These are phyloP conservation scores for Ustilago xerochloae DNA, from an alignment of 1,284 basidiomycete genomes.

Conservation along the genomic window DNA sequence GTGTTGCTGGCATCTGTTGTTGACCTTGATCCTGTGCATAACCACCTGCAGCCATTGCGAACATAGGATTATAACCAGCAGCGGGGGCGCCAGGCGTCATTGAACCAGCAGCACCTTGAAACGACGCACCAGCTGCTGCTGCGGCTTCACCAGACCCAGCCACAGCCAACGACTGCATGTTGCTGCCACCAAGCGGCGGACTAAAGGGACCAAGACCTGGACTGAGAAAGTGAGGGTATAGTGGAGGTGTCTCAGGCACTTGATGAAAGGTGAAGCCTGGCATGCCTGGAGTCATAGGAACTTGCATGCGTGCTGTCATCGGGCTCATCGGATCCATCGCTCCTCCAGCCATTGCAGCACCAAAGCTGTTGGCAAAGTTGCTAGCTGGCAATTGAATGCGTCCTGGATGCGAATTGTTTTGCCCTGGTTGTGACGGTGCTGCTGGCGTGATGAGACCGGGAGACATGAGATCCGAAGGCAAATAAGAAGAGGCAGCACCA, in stretches of 20 bases:
- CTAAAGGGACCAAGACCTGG: slow-evolving; percentile 65
- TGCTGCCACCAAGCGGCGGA: slow-evolving; percentile 52
- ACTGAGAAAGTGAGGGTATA: slow-evolving; percentile 67
- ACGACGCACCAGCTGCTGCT: neutral
- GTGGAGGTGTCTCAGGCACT: slow-evolving; percentile 69
- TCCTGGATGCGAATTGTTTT: slow-evolving; percentile 45
- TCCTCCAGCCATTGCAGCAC: neutral
- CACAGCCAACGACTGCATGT: slow-evolving; percentile 55
- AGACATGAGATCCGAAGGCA: slow-evolving; percentile 51
- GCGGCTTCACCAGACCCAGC: slow-evolving; percentile 13
- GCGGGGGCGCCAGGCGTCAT: slow-evolving; percentile 32
- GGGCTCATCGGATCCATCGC: slow-evolving; percentile 33
- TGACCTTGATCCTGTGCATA: neutral
- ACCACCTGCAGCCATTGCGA: slow-evolving; percentile 8
- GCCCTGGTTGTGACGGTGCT: slow-evolving; percentile 1
- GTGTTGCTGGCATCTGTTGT: slow-evolving; percentile 49
- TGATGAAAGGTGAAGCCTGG: slow-evolving; percentile 69
- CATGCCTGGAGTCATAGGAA: slow-evolving; percentile 70
- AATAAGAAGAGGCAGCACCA: slow-evolving; percentile 35
- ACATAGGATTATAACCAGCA: slow-evolving; percentile 49
- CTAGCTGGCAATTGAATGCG: slow-evolving; percentile 58
- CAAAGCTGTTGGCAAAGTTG: slow-evolving; percentile 35
- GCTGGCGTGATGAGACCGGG: slow-evolving; percentile 43
- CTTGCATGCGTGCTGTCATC: slow-evolving; percentile 35
- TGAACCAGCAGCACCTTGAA: neutral